These are phyloP conservation scores for Coccomyxa subellipsoidea DNA, from an alignment of 163 green algal species.

Conservation along the genomic window DNA sequence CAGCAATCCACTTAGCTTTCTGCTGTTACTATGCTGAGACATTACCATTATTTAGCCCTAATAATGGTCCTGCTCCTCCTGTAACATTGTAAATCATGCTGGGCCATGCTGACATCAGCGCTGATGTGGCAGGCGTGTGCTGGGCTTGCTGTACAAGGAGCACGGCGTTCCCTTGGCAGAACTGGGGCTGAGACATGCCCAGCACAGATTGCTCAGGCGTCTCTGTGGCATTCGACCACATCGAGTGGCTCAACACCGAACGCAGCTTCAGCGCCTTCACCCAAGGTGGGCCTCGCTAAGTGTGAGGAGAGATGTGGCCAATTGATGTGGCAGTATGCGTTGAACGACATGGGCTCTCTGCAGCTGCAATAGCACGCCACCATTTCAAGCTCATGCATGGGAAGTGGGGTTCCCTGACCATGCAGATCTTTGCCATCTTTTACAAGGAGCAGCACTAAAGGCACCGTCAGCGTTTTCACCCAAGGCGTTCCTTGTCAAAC, in stretches of 20 bases:
- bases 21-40: too few species aligned
- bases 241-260: constrained; percentile 32
- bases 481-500: too few species aligned
- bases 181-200: constrained; percentile 24
- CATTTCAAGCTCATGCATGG: too few species aligned
- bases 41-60: too few species aligned
- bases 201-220: constrained; percentile 23
- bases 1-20: too few species aligned
- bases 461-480: constrained; percentile 18
- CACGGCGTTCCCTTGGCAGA: constrained; percentile 18
- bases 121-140: constrained; percentile 12
- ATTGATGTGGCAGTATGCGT: too few species aligned
- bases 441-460: constrained; percentile 33
- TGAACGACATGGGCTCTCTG: background rate
- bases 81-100: too few species aligned
- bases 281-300: background rate
- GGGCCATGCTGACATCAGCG: background rate
- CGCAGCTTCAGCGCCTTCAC: constrained; percentile 21
- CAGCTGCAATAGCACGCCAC: too few species aligned
- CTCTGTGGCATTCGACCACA: constrained; percentile 37
- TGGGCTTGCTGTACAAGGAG: constrained; percentile 36
- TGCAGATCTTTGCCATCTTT: too few species aligned
- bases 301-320: too few species aligned
- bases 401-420: too few species aligned
- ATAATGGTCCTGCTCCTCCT: too few species aligned